Conservation (phyloP, 163 green algal genomes). For the Chlorella variabilis region DNA sequence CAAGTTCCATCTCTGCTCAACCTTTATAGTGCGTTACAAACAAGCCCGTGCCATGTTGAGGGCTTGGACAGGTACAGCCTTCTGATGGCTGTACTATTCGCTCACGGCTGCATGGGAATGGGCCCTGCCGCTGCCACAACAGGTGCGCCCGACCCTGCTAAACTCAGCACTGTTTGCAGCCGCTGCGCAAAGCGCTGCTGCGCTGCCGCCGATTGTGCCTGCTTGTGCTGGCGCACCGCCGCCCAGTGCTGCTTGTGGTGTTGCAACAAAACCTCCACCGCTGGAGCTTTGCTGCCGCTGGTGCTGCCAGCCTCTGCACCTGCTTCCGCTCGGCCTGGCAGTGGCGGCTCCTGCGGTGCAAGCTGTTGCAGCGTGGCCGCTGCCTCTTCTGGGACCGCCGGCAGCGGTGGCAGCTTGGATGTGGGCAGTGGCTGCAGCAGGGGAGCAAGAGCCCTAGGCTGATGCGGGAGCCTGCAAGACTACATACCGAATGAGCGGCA, state of each 20-base stretch:
- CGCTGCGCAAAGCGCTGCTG: conserved; percentile 26
- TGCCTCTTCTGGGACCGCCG: not conserved
- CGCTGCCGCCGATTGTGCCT: not conserved
- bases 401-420: conserved; percentile 31
- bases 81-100: no score
- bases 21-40: no score
- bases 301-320: not conserved
- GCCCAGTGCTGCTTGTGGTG: conserved; percentile 43
- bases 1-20: no score
- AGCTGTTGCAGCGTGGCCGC: not conserved
- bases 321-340: not conserved
- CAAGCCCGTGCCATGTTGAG: no score
- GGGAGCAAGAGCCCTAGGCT: not conserved
- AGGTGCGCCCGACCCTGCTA: not conserved
- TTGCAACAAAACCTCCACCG: conserved; percentile 12
- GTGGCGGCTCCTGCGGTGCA: not conserved
- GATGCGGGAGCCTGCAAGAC: not conserved
- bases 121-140: not conserved
- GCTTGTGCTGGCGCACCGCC: conserved; percentile 33
- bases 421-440: conserved; percentile 14
- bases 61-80: no score
- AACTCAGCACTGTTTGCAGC: conserved; percentile 16
- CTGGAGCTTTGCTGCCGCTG: not conserved
- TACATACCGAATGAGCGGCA: not conserved
- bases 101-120: conserved; percentile 9